Evolutionary conservation across 352 stramenopile species (phyloP).

Genomic region (Globisporangium apiculatum): DNA sequence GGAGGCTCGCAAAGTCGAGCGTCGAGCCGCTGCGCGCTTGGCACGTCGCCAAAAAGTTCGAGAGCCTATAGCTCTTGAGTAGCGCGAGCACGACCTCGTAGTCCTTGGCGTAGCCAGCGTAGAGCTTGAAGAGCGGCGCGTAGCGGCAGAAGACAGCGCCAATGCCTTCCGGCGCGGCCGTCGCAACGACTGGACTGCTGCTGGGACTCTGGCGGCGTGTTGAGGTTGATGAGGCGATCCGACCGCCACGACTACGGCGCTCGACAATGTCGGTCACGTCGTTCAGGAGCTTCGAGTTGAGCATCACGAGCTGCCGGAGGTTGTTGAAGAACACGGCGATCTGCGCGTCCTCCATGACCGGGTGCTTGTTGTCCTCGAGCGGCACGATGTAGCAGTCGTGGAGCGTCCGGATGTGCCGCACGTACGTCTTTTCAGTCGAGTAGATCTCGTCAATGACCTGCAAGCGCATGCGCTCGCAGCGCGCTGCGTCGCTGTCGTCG

Average conservation of each 20-base stretch:
- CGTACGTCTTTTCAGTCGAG: constrained; percentile 70
- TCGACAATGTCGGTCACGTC: constrained; percentile 61
- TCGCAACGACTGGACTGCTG: neutral
- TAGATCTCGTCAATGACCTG: constrained; percentile 79
- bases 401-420: constrained; percentile 64
- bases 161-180: constrained; percentile 36
- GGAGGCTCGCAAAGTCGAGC: constrained; percentile 75
- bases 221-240: neutral
- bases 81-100: constrained; percentile 69
- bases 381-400: constrained; percentile 78
- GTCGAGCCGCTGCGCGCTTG: constrained; percentile 35
- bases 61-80: constrained; percentile 47
- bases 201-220: constrained; percentile 3
- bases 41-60: constrained; percentile 51
- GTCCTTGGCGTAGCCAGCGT: constrained; percentile 78
- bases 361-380: constrained; percentile 68
- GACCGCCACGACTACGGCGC: constrained; percentile 9
- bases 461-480: constrained; percentile 24
- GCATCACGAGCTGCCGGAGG: constrained; percentile 68
- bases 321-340: constrained; percentile 88
- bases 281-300: constrained; percentile 79
- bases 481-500: constrained; percentile 10
- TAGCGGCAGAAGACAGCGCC: constrained; percentile 79
- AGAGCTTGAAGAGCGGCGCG: constrained; percentile 76
- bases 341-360: constrained; percentile 77